Evolutionary conservation across 768 basidiomycete genomes (phyloP).

Genomic region (Mycena chlorophos): DNA sequence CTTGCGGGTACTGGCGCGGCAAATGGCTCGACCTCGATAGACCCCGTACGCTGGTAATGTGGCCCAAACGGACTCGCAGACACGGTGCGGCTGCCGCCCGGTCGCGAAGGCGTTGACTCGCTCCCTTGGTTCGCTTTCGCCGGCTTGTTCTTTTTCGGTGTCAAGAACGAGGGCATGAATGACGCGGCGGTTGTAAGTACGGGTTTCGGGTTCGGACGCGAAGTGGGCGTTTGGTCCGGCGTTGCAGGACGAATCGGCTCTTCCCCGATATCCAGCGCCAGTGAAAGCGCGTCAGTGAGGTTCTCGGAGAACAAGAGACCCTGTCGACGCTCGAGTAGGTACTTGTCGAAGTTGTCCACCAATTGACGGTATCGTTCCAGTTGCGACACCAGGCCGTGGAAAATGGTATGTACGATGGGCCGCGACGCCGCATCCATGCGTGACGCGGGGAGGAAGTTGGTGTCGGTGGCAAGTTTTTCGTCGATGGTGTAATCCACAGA

Average conservation of each 20-base stretch:
- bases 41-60: constrained; percentile 79
- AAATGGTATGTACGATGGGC: constrained; percentile 79
- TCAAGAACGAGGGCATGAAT: constrained; percentile 74
- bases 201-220: constrained; percentile 53
- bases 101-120: constrained; percentile 47
- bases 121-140: constrained; percentile 33
- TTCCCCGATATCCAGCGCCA: constrained; percentile 64
- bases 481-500: constrained; percentile 79
- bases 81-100: constrained; percentile 39
- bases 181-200: constrained; percentile 53
- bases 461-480: constrained; percentile 59
- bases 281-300: constrained; percentile 81
- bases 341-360: constrained; percentile 81
- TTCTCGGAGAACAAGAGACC: constrained; percentile 92
- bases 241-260: constrained; percentile 35
- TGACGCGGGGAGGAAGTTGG: constrained; percentile 60
- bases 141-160: constrained; percentile 68
- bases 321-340: constrained; percentile 80
- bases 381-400: constrained; percentile 78
- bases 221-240: constrained; percentile 35
- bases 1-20: constrained; percentile 57
- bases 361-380: constrained; percentile 76
- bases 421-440: constrained; percentile 70
- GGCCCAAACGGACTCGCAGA: constrained; percentile 78
- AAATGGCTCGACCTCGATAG: constrained; percentile 71